Conservation (phyloP, 1,284 basidiomycete species). For the Rugosomyces carneus region DNA sequence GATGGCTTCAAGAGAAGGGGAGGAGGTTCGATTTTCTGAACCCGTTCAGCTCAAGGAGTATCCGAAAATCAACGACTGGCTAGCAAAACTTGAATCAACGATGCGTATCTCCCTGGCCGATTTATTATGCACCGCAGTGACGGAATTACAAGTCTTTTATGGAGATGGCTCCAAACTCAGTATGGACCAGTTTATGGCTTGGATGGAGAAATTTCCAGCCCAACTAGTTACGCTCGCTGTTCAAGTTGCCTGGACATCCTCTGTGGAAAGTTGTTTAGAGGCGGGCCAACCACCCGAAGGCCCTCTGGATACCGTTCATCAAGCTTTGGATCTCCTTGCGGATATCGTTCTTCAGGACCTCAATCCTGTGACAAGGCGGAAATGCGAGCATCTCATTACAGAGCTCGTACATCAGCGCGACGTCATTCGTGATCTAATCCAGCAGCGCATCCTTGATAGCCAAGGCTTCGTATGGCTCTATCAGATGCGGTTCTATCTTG, state of each 20-base stretch:
- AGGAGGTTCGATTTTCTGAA: conserved; percentile 80
- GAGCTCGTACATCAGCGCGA: conserved; percentile 98
- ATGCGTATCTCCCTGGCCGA: conserved; percentile 92
- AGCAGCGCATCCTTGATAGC: conserved; percentile 57
- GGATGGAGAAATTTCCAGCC: conserved; percentile 93
- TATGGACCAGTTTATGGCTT: conserved; percentile 70
- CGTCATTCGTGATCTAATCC: conserved; percentile 79
- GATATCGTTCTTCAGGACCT: conserved; percentile 94
- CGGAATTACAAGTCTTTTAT: conserved; percentile 79
- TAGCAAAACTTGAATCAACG: conserved; percentile 86
- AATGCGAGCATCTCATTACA: conserved; percentile 98
- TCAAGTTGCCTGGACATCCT: conserved; percentile 90
- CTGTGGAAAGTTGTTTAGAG: conserved; percentile 75
- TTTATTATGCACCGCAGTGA: conserved; percentile 74
- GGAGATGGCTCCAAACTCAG: conserved; percentile 50
- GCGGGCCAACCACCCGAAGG: conserved; percentile 49
- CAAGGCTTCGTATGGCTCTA: conserved; percentile 91
- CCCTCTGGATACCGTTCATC: conserved; percentile 72
- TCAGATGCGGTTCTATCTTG: conserved; percentile 98
- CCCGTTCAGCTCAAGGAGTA: conserved; percentile 89
- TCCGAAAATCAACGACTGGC: conserved; percentile 99
- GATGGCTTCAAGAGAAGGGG: conserved; percentile 93
- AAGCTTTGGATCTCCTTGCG: conserved; percentile 89
- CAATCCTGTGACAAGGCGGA: conserved; percentile 82
- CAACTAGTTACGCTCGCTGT: conserved; percentile 93